phyloP scores from a whole-genome alignment of 257 asterid species.

The Ballota nigra region DNA sequence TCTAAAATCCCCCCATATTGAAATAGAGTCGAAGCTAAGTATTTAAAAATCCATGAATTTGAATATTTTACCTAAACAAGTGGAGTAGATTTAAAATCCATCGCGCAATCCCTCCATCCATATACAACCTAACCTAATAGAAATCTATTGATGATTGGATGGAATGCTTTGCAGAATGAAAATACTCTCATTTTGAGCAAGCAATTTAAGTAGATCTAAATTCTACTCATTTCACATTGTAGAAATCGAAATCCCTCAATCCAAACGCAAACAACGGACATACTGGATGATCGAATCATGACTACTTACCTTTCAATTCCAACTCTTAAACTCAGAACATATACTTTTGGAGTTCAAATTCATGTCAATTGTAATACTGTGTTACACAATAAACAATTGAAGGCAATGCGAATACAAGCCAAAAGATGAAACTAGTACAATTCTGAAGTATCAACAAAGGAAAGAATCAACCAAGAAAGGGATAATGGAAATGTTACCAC shows the following conservation, averaged over 20 bases:
- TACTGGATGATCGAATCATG: neutral
- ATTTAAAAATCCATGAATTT: too few relatives aligned
- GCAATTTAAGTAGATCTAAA: neutral
- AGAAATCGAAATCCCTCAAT: neutral
- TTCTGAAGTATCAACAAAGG: neutral
- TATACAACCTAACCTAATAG: too few relatives aligned
- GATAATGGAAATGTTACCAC: slow-evolving; percentile 42
- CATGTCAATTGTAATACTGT: neutral
- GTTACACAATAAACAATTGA: neutral
- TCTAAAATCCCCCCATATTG: too few relatives aligned
- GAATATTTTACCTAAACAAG: too few relatives aligned
- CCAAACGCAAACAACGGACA: neutral
- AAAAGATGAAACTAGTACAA: neutral
- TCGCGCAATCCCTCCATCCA: too few relatives aligned
- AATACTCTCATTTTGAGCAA: neutral
- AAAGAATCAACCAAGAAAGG: neutral
- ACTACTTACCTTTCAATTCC: too few relatives aligned
- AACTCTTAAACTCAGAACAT: too few relatives aligned
- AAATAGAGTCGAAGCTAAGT: too few relatives aligned
- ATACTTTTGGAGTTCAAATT: neutral
- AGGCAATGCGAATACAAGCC: neutral
- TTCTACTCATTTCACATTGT: neutral
- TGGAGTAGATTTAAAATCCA: too few relatives aligned
- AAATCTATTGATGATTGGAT: neutral
- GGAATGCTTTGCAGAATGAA: neutral